Conservation (phyloP, 2,329 filamentous ascomycete genomes). For the Aspergillus aculeatus region DNA sequence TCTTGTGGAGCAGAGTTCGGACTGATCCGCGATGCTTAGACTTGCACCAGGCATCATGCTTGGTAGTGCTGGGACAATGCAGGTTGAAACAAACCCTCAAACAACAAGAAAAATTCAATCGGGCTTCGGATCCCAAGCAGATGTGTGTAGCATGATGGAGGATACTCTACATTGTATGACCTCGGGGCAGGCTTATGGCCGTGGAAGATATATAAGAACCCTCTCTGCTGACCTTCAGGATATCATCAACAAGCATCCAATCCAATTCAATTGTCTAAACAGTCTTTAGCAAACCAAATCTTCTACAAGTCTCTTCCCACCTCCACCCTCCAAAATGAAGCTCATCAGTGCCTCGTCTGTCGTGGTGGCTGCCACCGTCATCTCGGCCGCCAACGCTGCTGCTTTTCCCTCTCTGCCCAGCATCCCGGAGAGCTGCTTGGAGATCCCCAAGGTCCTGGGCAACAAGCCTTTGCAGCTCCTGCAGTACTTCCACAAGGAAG, state of each 20-base stretch:
- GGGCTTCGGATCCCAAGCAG: background rate
- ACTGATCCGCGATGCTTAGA: background rate
- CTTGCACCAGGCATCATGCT: background rate
- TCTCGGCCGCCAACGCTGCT: background rate
- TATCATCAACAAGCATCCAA: background rate
- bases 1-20: background rate
- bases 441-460: constrained; percentile 11
- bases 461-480: constrained; percentile 12
- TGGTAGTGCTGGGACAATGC: background rate
- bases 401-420: background rate
- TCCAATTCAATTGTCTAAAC: background rate
- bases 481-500: constrained; percentile 12
- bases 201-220: background rate
- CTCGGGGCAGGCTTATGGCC: background rate
- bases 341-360: background rate
- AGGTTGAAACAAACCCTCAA: background rate
- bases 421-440: constrained; percentile 8
- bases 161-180: background rate
- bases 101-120: background rate
- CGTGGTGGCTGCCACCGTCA: background rate
- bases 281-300: background rate
- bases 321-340: background rate
- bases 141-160: background rate
- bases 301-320: background rate
- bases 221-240: background rate